Evolutionary conservation across 2,329 filamentous ascomycete species (phyloP).

Genomic region (Aspergillus cejpii): DNA sequence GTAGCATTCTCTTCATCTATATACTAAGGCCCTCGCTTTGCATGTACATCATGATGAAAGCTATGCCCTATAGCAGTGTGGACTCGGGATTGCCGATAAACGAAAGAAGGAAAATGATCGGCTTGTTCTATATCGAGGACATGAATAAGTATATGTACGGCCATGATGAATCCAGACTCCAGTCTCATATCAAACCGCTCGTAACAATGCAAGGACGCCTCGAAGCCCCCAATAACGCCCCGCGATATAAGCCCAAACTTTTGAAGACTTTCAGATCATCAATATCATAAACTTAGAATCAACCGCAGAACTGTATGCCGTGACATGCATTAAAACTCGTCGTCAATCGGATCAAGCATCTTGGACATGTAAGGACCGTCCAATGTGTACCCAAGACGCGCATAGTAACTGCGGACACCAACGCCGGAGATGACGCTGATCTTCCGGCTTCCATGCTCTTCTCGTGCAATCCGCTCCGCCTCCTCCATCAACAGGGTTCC

Average conservation of each 20-base stretch:
- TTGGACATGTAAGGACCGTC: slow-evolving; percentile 76
- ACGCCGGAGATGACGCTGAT: slow-evolving; percentile 98
- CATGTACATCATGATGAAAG: too few relatives aligned
- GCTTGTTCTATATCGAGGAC: too few relatives aligned
- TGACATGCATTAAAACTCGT: slow-evolving; percentile 19
- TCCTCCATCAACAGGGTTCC: slow-evolving; percentile 97
- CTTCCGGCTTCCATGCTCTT: slow-evolving; percentile 90
- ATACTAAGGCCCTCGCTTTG: too few relatives aligned
- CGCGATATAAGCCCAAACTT: not conserved
- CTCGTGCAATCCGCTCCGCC: slow-evolving; percentile 85
- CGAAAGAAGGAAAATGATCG: too few relatives aligned
- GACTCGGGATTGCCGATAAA: not conserved
- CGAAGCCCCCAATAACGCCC: slow-evolving; percentile 2
- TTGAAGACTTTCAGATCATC: slow-evolving; percentile 2
- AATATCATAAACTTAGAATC: slow-evolving; percentile 9
- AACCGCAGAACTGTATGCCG: not conserved
- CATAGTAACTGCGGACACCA: slow-evolving; percentile 91
- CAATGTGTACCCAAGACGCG: slow-evolving; percentile 83
- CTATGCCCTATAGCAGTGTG: not conserved
- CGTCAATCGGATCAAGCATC: slow-evolving; percentile 40
- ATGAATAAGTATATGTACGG: too few relatives aligned
- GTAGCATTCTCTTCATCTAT: too few relatives aligned
- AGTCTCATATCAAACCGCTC: not conserved
- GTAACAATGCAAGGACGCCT: not conserved
- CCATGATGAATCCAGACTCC: too few relatives aligned